Evolutionary conservation across 1,284 basidiomycete genomes (phyloP), one percentile per base, ranked within the genome.

Genomic region (Fomes fomentarius): DNA sequence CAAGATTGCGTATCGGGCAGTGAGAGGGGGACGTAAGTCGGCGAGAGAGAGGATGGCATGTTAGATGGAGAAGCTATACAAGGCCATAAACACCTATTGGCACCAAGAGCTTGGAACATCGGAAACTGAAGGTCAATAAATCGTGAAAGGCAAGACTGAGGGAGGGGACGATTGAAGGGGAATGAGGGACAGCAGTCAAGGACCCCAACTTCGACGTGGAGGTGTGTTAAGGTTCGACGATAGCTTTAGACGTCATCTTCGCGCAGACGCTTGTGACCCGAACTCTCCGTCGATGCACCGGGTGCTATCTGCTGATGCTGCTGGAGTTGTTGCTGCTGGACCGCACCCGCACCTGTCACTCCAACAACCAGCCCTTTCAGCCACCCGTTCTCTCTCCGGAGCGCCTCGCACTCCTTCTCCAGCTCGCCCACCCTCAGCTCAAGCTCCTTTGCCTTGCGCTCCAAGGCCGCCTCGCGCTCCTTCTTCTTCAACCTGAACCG

Each of bases 401-500:
- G 78, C 0, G 85, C 88, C 67, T 94, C 93, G 73, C 96, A 96
- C 72, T 98, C 94, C 63, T 91, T 84, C 73, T 96, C 91, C 8
- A 98, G 80, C 65, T 92, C 89, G 41, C 78, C 79, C 9, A 98
- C 91, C 52, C 91, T 85, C 1, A 77, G 76, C 70, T 95, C 90
- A n/a, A 98, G 81, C 67, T 97, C 94, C 74, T 95, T 95, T 17
- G 93, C 88, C 66, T 89, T 88, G 46, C 81, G 81, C 74, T 99
- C 96, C 15, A 99, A 77, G 10, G 94, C 94, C 14, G 89, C 91
- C 76, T 99, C 96, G 19, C 97, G 82, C 74, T 98, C 94, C 81
- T 99, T 99, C 83, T 99, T 99, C 84, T 99, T 99, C 66, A 96
- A 76, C 56, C 96, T 82, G 83, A 99, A 99, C 14, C 96, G 91